Evolutionary conservation across 345 rosid genomes (phyloP), one percentile per base, ranked within the genome.

Genomic region (Trapa bicornis): DNA sequence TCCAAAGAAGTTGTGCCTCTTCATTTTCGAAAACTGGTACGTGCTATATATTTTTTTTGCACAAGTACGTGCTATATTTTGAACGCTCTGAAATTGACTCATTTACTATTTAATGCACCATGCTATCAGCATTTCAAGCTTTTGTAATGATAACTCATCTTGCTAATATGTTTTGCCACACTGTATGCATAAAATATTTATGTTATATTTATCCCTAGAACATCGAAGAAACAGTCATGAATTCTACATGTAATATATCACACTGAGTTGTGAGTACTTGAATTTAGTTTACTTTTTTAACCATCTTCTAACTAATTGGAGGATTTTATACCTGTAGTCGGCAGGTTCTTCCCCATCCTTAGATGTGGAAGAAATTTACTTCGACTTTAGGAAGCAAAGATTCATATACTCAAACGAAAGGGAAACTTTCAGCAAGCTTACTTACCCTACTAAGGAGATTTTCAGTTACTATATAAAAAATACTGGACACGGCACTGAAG

Each of bases 1-100:
- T 83, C 96, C 8, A 95, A 95, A 73, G 97, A 91, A 80, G 87
- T 89, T 67, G 97, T 95, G 79, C 89, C 96, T 2, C 89, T 95
- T 71, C 82, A 89, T 73, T 74, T 83, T 76, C 87, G 94, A 69
- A 80, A 80, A 70, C 87, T 81, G 76, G 99, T 88, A 76, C 71
- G 93, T 57, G 38, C 47, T 38, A 48, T 65, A 22, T 22, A 22
- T 22, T 22, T 22, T 22, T 22, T 22, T 22, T 22, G 29, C 29
- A 22, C 29, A 22, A 22, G 29, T 22, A 22, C 29, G 29, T 22
- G 38, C 47, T 38, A 48, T 65, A 56, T 32, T 66, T 67, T 61
- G 57, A 42, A 33, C 47, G 53, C 47, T n/a, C 29, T 47, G 47
- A 35, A 69, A 50, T 38, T 10, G n/a, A 32, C 16, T 42, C 47